These are phyloP conservation scores for Aspergillus jensenii DNA, from an alignment of 2,329 filamentous ascomycete species.

Conservation along the genomic window DNA sequence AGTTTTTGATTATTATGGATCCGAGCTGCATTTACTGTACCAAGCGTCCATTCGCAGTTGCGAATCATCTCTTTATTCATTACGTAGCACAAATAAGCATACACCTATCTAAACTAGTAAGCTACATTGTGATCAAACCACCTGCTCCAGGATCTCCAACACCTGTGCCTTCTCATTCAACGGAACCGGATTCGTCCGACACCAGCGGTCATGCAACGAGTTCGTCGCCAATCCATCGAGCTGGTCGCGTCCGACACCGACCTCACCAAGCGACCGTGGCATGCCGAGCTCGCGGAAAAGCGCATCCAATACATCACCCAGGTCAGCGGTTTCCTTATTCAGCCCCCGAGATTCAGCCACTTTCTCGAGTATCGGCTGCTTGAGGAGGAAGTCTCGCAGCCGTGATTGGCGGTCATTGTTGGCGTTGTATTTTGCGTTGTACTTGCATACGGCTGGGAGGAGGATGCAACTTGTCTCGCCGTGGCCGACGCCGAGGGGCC, in stretches of 20 bases:
- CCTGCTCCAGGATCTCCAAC: constrained; percentile 52
- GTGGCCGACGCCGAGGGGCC: constrained; percentile 58
- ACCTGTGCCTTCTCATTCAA: constrained; percentile 51
- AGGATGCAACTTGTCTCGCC: constrained; percentile 61
- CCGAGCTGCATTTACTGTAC: no score
- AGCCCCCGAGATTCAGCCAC: constrained; percentile 34
- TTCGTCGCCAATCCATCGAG: constrained; percentile 51
- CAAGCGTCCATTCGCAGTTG: no score
- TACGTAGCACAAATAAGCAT: no score
- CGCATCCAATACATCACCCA: constrained; percentile 54
- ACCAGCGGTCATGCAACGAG: constrained; percentile 52
- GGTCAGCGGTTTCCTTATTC: constrained; percentile 34
- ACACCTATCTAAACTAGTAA: background rate
- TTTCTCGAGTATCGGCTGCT: constrained; percentile 34
- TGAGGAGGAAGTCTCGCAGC: constrained; percentile 43
- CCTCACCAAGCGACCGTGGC: constrained; percentile 54
- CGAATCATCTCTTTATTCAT: no score
- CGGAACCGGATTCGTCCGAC: constrained; percentile 52
- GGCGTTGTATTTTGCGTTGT: constrained; percentile 48
- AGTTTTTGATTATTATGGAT: no score
- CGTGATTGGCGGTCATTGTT: constrained; percentile 45
- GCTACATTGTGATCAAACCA: constrained; percentile 17
- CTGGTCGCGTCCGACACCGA: constrained; percentile 51
- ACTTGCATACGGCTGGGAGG: constrained; percentile 57
- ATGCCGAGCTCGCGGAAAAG: constrained; percentile 54